Base-by-base conservation (phyloP, 2,329 filamentous ascomycete genomes). In the Tetracladium maxilliforme region DNA sequence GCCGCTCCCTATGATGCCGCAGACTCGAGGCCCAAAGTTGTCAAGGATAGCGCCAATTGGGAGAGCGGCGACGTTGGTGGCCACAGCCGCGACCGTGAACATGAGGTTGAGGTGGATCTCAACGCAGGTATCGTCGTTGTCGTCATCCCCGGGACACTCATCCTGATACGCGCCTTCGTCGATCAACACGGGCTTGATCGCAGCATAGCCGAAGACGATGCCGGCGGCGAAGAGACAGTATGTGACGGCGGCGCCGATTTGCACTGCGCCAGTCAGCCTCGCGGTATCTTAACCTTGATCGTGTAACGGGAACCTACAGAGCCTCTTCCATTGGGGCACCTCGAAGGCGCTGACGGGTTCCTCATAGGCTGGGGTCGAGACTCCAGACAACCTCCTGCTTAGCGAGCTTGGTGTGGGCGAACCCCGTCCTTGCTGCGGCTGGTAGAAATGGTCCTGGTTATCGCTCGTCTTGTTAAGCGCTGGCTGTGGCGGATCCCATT, bases 1-100 rank as follows among this genome's bases (percentile, higher is more conserved):
- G 19, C 73, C 32, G 30, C 70, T 72, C 24, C 78, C 83, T 29
- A 77, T 63, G 13, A 84, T 57, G 4, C 80, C 77, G 39, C 78
- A 79, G 5, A 81, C 61, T 28, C 78, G 67, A 10, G 86, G 86
- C 2, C 86, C 86, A 42, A 70, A 86, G 33, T 71, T 64, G 50
- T 93, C 86, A 13, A 93, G 65, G 22, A 92, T 76, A 4, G 81
- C 80, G 22, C 86, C 86, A 8, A 92, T 72, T 3, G 84, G 81
- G 6, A 93, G 61, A 9, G 86, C 84, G 20, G 73, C 81, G 9
- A 92, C 77, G 41, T 93, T 93, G 19, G 84, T 92, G 6, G 70
- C 78, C 7, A 92, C 83, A 10, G 83, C 84, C 9, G 84, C 84
- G 20, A 84, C 66, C 6, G 83, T 92, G 58, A 93, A 93, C 80